phyloP scores from a whole-genome alignment of 2,329 filamentous ascomycete genomes.

The Epichloe festucae region DNA sequence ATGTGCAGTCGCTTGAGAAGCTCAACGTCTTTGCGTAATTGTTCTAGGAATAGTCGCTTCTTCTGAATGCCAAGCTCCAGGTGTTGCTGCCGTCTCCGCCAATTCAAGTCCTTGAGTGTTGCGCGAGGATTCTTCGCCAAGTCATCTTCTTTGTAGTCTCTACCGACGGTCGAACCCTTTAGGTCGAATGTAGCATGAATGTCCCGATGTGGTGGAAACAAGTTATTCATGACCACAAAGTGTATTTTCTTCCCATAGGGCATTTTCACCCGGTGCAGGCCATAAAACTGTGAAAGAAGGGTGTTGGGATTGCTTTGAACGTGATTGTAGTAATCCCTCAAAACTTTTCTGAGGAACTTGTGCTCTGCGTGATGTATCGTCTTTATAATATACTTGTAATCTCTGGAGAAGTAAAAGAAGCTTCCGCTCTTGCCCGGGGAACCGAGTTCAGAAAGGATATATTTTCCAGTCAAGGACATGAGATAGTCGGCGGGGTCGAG shows the following conservation, averaged over 20 bases:
- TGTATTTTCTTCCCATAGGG: conserved; percentile 97
- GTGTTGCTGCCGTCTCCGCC: conserved; percentile 73
- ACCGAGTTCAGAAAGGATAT: conserved; percentile 92
- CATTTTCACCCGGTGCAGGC: conserved; percentile 93
- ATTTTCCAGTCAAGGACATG: conserved; percentile 96
- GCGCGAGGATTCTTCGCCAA: conserved; percentile 80
- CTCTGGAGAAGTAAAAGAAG: conserved; percentile 98
- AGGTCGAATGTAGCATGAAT: conserved; percentile 96
- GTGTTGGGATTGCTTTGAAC: conserved; percentile 92
- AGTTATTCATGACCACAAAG: conserved; percentile 99
- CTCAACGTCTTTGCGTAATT: conserved; percentile 76
- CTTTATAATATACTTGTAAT: conserved; percentile 99
- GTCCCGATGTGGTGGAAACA: conserved; percentile 93
- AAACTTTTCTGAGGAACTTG: conserved; percentile 70
- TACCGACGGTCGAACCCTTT: conserved; percentile 89
- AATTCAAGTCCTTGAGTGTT: conserved; percentile 93
- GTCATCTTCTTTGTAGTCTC: conserved; percentile 82
- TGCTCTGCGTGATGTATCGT: conserved; percentile 95
- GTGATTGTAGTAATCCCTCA: conserved; percentile 88
- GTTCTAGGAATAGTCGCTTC: conserved; percentile 76
- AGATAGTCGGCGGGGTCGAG: conserved; percentile 95
- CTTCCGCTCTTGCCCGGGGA: conserved; percentile 98
- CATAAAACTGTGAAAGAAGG: conserved; percentile 93
- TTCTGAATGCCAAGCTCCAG: conserved; percentile 83
- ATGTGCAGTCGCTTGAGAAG: conserved; percentile 82